Percentiles rank a stretch among this genome's conserved stretches.
These are phyloP conservation scores for Gaillardinia entomophila DNA, from an alignment of 805 yeast genomes.

Conservation along the genomic window DNA sequence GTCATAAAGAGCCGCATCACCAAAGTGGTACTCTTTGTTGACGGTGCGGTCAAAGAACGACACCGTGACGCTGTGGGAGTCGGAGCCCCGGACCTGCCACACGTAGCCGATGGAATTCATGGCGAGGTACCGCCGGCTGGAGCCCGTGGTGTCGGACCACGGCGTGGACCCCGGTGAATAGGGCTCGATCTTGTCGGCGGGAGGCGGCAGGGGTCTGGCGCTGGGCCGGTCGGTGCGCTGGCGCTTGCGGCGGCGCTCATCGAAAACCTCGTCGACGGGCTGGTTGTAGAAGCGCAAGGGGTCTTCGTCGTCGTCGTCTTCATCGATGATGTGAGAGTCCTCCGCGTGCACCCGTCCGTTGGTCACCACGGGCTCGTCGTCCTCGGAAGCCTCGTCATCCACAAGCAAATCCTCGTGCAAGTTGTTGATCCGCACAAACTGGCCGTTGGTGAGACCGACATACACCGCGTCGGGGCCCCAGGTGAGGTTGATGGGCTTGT, in stretches of 20 bases:
- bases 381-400: constrained; percentile 3
- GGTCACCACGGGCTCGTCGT: constrained; percentile 10
- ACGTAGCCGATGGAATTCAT: constrained; percentile 80
- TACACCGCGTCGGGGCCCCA: constrained; percentile 24
- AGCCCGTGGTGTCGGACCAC: constrained; percentile 37
- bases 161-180: constrained; percentile 89
- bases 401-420: constrained; percentile 1
- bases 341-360: constrained; percentile 22
- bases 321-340: constrained; percentile 31
- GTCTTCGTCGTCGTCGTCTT: constrained; percentile 22
- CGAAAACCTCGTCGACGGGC: constrained; percentile 9
- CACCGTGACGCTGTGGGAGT: constrained; percentile 63
- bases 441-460: constrained; percentile 42
- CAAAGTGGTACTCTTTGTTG: constrained; percentile 80
- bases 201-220: too few species aligned
- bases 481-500: constrained; percentile 19
- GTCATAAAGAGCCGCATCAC: constrained; percentile 67
- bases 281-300: constrained; percentile 4
- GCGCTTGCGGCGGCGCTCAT: not conserved
- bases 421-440: constrained; percentile 19
- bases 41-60: constrained; percentile 76
- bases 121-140: constrained; percentile 67
- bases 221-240: not conserved
- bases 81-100: constrained; percentile 54
- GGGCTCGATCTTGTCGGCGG: constrained; percentile 43